phyloP scores from a whole-genome alignment of 176 grass and related monocot species.

The Typha latifolia region DNA sequence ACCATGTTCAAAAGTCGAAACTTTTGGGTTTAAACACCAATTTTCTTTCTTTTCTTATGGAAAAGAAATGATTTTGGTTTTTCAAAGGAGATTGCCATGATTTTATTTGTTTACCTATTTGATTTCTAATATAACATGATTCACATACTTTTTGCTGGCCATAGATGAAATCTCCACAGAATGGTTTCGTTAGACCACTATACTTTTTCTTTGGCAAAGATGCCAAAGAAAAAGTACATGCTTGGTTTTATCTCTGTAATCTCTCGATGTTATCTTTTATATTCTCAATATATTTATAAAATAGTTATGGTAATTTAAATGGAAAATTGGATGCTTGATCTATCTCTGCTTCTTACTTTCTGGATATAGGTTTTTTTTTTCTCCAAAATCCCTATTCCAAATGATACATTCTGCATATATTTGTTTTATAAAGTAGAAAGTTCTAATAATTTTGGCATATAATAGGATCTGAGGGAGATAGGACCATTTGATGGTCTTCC shows the following conservation, averaged over 20 bases:
- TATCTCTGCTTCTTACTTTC: not conserved
- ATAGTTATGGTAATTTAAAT: not conserved
- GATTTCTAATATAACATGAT: not conserved
- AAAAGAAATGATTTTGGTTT: not conserved
- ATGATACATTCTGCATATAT: not conserved
- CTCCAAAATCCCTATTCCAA: not conserved
- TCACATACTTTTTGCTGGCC: not conserved
- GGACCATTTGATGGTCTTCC: not conserved
- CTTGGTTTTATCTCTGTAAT: not conserved
- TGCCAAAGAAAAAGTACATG: not conserved
- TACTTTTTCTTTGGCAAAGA: not conserved
- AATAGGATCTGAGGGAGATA: not conserved
- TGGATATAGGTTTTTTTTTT: not conserved
- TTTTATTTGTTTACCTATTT: not conserved
- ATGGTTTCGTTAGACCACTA: not conserved
- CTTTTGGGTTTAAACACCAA: too few species aligned
- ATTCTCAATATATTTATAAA: not conserved
- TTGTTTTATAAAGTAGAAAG: not conserved
- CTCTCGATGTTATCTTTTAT: not conserved
- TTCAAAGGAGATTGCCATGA: not conserved
- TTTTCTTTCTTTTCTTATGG: not conserved
- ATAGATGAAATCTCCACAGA: not conserved
- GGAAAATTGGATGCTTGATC: not conserved
- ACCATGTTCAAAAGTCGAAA: not conserved
- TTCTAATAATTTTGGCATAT: not conserved